A percentile compares a stretch with the other conserved stretches of the same genome.
These are phyloP conservation scores for Sphagnum fallax DNA, from an alignment of 228 moss, liverwort and hornwort species.

Conservation along the genomic window DNA sequence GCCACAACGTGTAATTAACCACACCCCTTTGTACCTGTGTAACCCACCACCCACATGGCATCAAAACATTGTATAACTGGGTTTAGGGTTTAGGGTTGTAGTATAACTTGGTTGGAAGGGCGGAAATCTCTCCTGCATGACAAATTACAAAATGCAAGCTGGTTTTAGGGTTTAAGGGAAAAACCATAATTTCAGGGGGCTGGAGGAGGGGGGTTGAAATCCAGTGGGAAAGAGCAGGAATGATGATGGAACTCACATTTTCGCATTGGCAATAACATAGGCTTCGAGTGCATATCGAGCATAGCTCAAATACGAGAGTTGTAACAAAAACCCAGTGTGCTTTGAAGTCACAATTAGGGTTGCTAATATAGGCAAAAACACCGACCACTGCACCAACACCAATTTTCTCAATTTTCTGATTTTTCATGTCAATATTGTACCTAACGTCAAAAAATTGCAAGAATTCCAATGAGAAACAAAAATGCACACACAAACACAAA, in stretches of 20 bases:
- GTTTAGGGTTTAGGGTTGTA: not conserved
- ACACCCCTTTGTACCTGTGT: constrained; percentile 45
- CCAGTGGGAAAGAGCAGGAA: not conserved
- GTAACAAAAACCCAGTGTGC: constrained; percentile 3
- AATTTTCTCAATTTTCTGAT: no score
- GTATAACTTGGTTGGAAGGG: not conserved
- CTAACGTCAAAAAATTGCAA: no score
- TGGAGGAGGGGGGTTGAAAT: not conserved
- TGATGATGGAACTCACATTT: constrained; percentile 13
- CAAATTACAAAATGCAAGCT: not conserved
- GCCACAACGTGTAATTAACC: constrained; percentile 36
- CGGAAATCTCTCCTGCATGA: not conserved
- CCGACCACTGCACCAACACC: constrained; percentile 23
- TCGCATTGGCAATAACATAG: constrained; percentile 33
- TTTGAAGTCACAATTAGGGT: constrained; percentile 20
- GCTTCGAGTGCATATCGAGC: constrained; percentile 40
- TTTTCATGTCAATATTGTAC: no score
- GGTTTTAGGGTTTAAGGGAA: not conserved
- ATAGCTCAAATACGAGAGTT: constrained; percentile 15
- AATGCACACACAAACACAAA: not conserved
- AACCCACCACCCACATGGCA: not conserved
- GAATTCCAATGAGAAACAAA: no score
- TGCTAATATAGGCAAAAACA: constrained; percentile 37
- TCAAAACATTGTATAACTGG: not conserved
- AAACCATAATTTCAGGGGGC: not conserved